Conservation (phyloP, 2,329 filamentous ascomycete species). For the Penicillium capsulatum region DNA sequence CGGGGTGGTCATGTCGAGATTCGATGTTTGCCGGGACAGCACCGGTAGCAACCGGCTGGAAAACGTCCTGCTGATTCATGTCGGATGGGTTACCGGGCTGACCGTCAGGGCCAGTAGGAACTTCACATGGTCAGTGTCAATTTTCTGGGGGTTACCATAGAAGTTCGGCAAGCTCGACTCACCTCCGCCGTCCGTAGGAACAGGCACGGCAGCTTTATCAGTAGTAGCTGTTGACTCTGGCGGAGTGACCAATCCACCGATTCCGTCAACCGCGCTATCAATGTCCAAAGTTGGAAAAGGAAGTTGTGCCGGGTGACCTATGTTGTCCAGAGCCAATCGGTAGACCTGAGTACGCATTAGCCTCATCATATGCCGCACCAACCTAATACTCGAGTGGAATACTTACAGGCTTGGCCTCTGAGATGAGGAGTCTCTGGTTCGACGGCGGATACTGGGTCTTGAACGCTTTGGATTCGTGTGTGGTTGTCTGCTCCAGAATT, state of each 20-base stretch:
- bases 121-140: not conserved
- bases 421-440: constrained; percentile 25
- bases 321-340: constrained; percentile 27
- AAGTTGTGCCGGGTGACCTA: constrained; percentile 27
- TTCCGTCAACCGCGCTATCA: constrained; percentile 13
- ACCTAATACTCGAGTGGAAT: not conserved
- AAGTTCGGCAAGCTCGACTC: too few relatives aligned
- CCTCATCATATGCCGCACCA: not conserved
- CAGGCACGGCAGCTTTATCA: too few relatives aligned
- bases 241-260: constrained; percentile 12
- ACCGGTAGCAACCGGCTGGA: constrained; percentile 39
- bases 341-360: constrained; percentile 23
- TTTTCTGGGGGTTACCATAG: too few relatives aligned
- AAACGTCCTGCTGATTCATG: constrained; percentile 41
- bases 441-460: constrained; percentile 38
- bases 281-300: constrained; percentile 27
- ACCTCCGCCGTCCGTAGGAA: not conserved
- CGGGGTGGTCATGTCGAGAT: constrained; percentile 41
- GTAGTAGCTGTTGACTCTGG: constrained; percentile 7
- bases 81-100: constrained; percentile 2
- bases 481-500: constrained; percentile 13
- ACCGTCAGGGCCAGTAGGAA: not conserved
- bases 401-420: constrained; percentile 33
- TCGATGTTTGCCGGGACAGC: constrained; percentile 38
- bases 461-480: constrained; percentile 18